phyloP scores from a whole-genome alignment of 345 rosid genomes.

The Hibiscus syriacus region DNA sequence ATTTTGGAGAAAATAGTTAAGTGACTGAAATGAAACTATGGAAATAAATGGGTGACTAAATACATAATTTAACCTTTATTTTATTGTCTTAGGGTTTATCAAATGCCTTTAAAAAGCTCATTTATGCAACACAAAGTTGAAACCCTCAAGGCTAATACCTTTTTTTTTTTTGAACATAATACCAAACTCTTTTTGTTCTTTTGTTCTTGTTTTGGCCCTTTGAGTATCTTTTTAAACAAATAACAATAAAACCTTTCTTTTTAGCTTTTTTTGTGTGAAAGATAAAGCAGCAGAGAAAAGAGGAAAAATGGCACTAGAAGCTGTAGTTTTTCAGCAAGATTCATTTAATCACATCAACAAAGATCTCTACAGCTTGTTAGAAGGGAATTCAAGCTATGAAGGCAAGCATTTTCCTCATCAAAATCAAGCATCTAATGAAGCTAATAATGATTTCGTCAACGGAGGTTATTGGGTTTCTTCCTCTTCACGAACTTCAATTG shows the following conservation, averaged over 20 bases:
- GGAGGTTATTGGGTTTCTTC: conserved; percentile 25
- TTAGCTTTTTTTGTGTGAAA: conserved; percentile 7
- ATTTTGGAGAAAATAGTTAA: no score
- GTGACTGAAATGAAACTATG: no score
- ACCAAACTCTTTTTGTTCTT: background rate
- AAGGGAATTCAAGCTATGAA: conserved; percentile 31
- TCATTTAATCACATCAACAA: conserved; percentile 28
- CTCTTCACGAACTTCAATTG: conserved; percentile 17
- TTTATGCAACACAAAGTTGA: conserved; percentile 14
- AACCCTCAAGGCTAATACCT: conserved; percentile 2
- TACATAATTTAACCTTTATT: no score
- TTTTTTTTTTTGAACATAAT: no score
- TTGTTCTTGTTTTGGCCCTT: background rate
- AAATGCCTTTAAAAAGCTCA: conserved; percentile 33
- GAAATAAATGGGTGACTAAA: no score
- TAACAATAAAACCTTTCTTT: background rate
- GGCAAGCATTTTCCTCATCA: conserved; percentile 24
- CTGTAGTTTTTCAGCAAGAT: conserved; percentile 49
- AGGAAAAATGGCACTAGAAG: conserved; percentile 62
- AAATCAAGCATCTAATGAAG: background rate
- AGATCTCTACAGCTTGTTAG: conserved; percentile 42
- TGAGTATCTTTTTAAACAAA: background rate
- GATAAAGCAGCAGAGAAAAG: background rate
- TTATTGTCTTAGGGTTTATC: background rate
- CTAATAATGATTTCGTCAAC: conserved; percentile 19